Conservation (phyloP, 768 basidiomycete species). For the Podaxis sp. region DNA sequence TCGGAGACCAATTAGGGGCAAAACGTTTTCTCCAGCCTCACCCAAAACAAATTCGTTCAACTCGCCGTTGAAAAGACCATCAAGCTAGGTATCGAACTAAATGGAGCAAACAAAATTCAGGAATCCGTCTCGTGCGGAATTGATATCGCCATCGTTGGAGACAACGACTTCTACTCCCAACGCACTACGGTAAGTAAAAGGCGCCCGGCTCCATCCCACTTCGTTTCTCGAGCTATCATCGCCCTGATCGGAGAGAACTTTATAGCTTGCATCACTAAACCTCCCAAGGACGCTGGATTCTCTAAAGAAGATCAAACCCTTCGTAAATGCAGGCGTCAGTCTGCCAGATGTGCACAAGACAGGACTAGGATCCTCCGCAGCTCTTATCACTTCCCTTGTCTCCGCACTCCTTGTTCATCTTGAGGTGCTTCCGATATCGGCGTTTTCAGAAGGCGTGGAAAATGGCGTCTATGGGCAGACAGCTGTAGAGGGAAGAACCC, state of each 20-base stretch:
- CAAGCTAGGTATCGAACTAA: constrained; percentile 60
- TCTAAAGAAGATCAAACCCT: constrained; percentile 70
- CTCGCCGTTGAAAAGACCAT: constrained; percentile 82
- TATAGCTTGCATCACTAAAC: constrained; percentile 59
- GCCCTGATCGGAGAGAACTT: constrained; percentile 8
- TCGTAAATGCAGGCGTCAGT: constrained; percentile 64
- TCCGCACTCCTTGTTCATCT: constrained; percentile 82
- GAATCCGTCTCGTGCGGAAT: constrained; percentile 51
- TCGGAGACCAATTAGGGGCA: constrained; percentile 11
- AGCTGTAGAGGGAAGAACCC: constrained; percentile 27
- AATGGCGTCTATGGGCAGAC: constrained; percentile 28
- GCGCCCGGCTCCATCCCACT: constrained; percentile 1
- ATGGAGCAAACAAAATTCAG: constrained; percentile 40
- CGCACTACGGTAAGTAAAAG: constrained; percentile 62
- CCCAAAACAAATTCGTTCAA: constrained; percentile 90
- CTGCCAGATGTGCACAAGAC: constrained; percentile 94
- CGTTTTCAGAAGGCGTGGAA: constrained; percentile 42
- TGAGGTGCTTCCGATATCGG: constrained; percentile 50
- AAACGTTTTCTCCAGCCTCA: constrained; percentile 30
- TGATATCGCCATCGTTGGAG: constrained; percentile 82
- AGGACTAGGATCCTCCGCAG: constrained; percentile 94
- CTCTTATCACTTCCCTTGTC: constrained; percentile 93
- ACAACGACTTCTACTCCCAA: constrained; percentile 99
- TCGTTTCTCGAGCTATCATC: neutral
- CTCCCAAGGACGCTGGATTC: constrained; percentile 65